A percentile compares a stretch with the other conserved stretches of the same genome.
These are phyloP conservation scores for Amaranthus cruentus DNA, from an alignment of 148 eudicot species.

Conservation along the genomic window DNA sequence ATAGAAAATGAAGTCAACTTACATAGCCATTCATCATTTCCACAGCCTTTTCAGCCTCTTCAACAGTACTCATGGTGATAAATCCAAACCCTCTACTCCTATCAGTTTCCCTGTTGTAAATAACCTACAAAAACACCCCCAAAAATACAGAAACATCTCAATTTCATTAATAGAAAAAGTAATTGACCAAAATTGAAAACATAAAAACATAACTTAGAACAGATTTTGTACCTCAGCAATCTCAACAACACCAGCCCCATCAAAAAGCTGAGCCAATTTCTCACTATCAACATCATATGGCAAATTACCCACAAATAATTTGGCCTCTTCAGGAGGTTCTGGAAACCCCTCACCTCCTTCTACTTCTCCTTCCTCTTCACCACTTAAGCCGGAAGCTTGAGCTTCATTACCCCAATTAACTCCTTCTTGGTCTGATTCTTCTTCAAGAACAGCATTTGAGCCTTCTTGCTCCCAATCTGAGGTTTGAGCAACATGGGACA, in stretches of 20 bases:
- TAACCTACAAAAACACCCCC: slow-evolving; percentile 44
- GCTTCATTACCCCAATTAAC: slow-evolving; percentile 22
- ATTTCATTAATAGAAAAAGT: background rate
- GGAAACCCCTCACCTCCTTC: slow-evolving; percentile 28
- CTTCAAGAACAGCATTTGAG: slow-evolving; percentile 33
- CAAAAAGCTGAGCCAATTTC: slow-evolving; percentile 63
- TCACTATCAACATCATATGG: slow-evolving; percentile 71
- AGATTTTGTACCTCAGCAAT: slow-evolving; percentile 49
- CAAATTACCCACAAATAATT: slow-evolving; percentile 74
- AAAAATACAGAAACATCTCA: background rate
- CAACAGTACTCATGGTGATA: slow-evolving; percentile 91
- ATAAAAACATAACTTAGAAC: background rate
- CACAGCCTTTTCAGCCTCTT: slow-evolving; percentile 81
- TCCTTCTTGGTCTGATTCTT: slow-evolving; percentile 25
- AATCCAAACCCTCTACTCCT: slow-evolving; percentile 92
- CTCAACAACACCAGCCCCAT: slow-evolving; percentile 77
- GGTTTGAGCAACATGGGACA: slow-evolving; percentile 37
- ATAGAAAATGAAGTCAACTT: slow-evolving; percentile 26
- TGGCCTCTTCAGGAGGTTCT: slow-evolving; percentile 65
- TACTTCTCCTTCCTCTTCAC: slow-evolving; percentile 21
- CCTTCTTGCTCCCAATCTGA: slow-evolving; percentile 46
- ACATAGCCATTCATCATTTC: slow-evolving; percentile 69
- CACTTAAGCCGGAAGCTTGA: slow-evolving; percentile 15
- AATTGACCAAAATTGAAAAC: slow-evolving; percentile 1
- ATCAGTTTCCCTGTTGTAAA: slow-evolving; percentile 87